Evolutionary conservation across 257 asterid genomes (phyloP).

Genomic region (Eustoma russellianum): DNA sequence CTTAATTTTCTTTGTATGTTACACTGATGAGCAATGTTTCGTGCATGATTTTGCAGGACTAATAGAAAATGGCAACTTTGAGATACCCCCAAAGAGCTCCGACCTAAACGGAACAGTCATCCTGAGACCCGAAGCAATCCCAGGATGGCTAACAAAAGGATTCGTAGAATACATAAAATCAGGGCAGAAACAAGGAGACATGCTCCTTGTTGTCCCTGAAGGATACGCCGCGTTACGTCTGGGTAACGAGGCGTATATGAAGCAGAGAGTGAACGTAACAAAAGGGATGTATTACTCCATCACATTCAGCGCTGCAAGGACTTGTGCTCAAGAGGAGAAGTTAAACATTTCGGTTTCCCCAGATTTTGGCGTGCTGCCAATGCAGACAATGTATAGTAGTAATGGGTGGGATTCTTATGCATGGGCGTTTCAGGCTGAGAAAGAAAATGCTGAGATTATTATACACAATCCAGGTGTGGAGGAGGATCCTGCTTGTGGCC

Average conservation of each 20-base stretch:
- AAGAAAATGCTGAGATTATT: constrained; percentile 34
- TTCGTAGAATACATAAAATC: constrained; percentile 86
- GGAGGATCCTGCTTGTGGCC: constrained; percentile 97
- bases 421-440: constrained; percentile 63
- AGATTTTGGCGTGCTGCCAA: constrained; percentile 65
- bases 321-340: constrained; percentile 86
- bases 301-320: constrained; percentile 86
- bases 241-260: constrained; percentile 86
- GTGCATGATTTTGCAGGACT: constrained; percentile 39
- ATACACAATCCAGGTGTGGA: constrained; percentile 85
- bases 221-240: constrained; percentile 87
- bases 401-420: constrained; percentile 95
- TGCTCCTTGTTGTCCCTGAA: constrained; percentile 86
- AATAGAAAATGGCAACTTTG: constrained; percentile 78
- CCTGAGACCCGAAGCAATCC: constrained; percentile 50
- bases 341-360: constrained; percentile 78
- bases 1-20: too few species aligned
- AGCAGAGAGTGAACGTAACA: constrained; percentile 53
- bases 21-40: too few species aligned
- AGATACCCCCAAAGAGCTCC: constrained; percentile 37
- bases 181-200: constrained; percentile 95
- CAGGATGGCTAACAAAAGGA: constrained; percentile 66
- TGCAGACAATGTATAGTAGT: constrained; percentile 82
- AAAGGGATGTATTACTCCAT: constrained; percentile 72
- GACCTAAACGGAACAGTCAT: constrained; percentile 67